These are phyloP conservation scores for Cajanus cajan DNA, from an alignment of 306 rosid species.

Conservation along the genomic window DNA sequence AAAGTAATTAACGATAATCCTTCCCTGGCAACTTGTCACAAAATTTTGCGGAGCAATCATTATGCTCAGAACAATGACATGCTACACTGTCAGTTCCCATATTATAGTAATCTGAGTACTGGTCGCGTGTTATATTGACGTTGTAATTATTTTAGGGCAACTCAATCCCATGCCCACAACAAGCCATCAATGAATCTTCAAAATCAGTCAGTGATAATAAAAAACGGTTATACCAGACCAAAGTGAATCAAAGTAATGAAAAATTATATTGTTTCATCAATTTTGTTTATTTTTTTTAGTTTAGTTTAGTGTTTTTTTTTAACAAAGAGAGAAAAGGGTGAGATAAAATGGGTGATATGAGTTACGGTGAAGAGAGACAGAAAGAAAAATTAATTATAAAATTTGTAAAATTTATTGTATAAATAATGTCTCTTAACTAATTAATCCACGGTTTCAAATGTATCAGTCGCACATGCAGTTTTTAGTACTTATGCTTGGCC, in stretches of 20 bases:
- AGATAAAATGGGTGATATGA: too few relatives aligned
- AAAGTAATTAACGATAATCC: too few relatives aligned
- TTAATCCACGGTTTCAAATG: too few relatives aligned
- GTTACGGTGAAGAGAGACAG: not conserved
- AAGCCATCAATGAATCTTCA: not conserved
- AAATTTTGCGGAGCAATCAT: not conserved
- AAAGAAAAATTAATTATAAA: not conserved
- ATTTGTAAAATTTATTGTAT: too few relatives aligned
- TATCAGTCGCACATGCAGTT: too few relatives aligned
- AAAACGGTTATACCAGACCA: too few relatives aligned
- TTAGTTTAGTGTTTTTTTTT: too few relatives aligned
- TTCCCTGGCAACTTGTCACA: not conserved
- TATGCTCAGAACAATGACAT: not conserved
- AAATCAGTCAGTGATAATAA: too few relatives aligned
- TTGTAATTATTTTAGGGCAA: not conserved
- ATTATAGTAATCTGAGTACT: not conserved
- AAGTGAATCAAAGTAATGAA: not conserved
- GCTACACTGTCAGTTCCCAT: not conserved
- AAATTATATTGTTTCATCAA: not conserved
- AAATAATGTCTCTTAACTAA: too few relatives aligned
- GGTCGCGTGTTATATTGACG: not conserved
- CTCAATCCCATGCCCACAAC: not conserved
- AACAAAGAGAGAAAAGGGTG: too few relatives aligned
- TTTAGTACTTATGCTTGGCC: too few relatives aligned
- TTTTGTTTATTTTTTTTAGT: not conserved